Conservation (phyloP, 352 stramenopile genomes). For the Pythium phragmitis region DNA sequence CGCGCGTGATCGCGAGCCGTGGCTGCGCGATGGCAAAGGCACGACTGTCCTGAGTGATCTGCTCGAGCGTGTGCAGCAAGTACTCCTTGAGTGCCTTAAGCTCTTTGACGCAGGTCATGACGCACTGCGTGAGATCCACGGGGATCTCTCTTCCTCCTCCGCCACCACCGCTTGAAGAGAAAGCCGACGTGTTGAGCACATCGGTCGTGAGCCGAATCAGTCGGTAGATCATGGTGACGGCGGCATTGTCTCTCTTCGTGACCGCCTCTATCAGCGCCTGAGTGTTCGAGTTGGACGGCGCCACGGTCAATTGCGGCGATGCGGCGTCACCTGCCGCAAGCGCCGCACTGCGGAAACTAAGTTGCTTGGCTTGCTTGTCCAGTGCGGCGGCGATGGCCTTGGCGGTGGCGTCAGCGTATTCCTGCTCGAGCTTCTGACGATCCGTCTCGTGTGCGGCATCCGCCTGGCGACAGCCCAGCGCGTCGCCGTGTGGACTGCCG, state of each 20-base stretch:
- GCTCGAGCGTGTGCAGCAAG: conserved; percentile 56
- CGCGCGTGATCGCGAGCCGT: conserved; percentile 19
- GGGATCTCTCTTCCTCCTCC: conserved; percentile 39
- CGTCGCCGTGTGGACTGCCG: conserved; percentile 18
- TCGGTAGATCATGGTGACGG: conserved; percentile 63
- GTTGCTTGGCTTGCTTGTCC: conserved; percentile 44
- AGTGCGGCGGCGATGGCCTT: conserved; percentile 25
- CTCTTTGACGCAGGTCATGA: conserved; percentile 66
- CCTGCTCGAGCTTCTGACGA: conserved; percentile 1
- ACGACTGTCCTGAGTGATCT: conserved; percentile 33
- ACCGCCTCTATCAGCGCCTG: conserved; percentile 46
- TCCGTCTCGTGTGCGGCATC: conserved; percentile 8
- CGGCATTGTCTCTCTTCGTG: conserved; percentile 55
- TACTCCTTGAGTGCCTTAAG: conserved; percentile 73
- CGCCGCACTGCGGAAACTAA: conserved; percentile 39
- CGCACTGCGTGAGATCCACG: conserved; percentile 55
- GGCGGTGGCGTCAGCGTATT: conserved; percentile 5
- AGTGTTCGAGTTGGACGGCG: conserved; percentile 18
- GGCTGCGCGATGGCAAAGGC: conserved; percentile 20
- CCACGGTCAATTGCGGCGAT: background rate
- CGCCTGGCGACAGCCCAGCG: conserved; percentile 8
- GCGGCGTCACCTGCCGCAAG: conserved; percentile 19
- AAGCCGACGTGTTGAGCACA: conserved; percentile 53
- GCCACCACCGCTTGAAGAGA: conserved; percentile 4
- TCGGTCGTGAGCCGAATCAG: conserved; percentile 66